Percentiles rank a stretch among this genome's conserved stretches.
These are phyloP conservation scores for Sarocladium brachiariae DNA, from an alignment of 2,329 filamentous ascomycete genomes.

Conservation along the genomic window DNA sequence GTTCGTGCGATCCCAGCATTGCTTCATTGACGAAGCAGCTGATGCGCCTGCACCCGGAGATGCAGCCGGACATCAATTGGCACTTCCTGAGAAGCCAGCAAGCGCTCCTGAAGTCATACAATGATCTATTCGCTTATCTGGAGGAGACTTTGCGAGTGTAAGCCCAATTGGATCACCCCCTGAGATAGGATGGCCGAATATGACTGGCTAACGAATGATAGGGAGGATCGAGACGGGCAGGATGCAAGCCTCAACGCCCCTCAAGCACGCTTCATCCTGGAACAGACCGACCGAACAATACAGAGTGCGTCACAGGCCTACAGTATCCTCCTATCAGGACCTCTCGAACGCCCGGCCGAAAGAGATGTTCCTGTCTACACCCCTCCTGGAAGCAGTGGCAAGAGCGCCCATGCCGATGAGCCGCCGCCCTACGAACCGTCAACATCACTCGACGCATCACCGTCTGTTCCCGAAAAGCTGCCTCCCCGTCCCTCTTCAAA, in stretches of 20 bases:
- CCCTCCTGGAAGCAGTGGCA: conserved; percentile 15
- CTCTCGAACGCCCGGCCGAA: conserved; percentile 12
- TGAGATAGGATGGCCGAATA: background rate
- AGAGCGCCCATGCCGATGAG: conserved; percentile 8
- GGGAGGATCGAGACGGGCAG: conserved; percentile 15
- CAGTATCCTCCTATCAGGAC: conserved; percentile 11
- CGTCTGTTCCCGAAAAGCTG: background rate
- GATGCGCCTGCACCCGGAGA: conserved; percentile 22
- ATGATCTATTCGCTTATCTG: conserved; percentile 19
- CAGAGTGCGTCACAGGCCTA: background rate
- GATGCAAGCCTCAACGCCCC: conserved; percentile 17
- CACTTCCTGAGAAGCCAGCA: conserved; percentile 20
- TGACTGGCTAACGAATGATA: conserved; percentile 13
- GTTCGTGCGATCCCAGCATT: conserved; percentile 21
- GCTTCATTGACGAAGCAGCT: conserved; percentile 28
- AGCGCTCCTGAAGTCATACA: conserved; percentile 19
- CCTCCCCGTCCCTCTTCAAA: background rate
- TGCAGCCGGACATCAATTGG: conserved; percentile 17
- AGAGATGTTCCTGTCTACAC: conserved; percentile 14
- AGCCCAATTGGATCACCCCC: background rate
- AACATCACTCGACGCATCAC: conserved; percentile 18
- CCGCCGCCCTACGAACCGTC: conserved; percentile 13
- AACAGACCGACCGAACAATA: conserved; percentile 14
- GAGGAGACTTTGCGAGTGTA: conserved; percentile 19
- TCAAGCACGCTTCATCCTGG: conserved; percentile 15